These are phyloP conservation scores for Epichloe uncinata DNA, from an alignment of 2,329 filamentous ascomycete genomes.

Conservation along the genomic window DNA sequence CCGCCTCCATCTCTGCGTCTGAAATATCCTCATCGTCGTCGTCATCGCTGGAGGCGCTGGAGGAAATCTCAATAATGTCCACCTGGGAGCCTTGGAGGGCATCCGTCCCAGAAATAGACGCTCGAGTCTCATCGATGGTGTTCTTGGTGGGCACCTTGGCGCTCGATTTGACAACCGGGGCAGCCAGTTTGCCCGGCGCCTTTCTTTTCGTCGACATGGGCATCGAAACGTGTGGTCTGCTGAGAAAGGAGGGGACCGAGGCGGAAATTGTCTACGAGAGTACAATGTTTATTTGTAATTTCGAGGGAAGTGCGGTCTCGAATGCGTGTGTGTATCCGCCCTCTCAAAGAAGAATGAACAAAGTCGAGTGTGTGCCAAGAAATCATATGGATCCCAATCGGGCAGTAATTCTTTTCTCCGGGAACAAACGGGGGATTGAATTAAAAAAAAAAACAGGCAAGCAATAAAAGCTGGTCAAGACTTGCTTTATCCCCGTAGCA, in stretches of 20 bases:
- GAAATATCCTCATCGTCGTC: conserved; percentile 32
- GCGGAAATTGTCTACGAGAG: neutral
- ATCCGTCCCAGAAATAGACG: conserved; percentile 35
- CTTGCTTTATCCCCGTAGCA: neutral
- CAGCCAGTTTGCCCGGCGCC: conserved; percentile 41
- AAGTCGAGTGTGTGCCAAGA: neutral
- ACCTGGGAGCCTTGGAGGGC: conserved; percentile 23
- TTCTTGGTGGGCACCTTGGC: conserved; percentile 37
- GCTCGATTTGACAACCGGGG: conserved; percentile 39
- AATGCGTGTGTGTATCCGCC: conserved; percentile 3
- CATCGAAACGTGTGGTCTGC: conserved; percentile 7
- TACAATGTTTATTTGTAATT: neutral
- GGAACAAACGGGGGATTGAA: neutral
- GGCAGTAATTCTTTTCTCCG: neutral
- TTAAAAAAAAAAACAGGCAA: neutral
- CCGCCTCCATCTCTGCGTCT: conserved; percentile 19
- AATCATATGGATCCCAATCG: neutral
- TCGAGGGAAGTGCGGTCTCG: neutral
- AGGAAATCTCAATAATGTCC: conserved; percentile 44
- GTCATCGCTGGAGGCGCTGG: conserved; percentile 38
- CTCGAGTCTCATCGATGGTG: conserved; percentile 44
- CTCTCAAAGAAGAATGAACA: neutral
- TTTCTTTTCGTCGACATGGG: conserved; percentile 50
- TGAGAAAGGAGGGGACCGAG: neutral
- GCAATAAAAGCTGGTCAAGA: neutral